phyloP scores from a whole-genome alignment of 1,284 basidiomycete genomes.

The Laetiporus sulphureus region DNA sequence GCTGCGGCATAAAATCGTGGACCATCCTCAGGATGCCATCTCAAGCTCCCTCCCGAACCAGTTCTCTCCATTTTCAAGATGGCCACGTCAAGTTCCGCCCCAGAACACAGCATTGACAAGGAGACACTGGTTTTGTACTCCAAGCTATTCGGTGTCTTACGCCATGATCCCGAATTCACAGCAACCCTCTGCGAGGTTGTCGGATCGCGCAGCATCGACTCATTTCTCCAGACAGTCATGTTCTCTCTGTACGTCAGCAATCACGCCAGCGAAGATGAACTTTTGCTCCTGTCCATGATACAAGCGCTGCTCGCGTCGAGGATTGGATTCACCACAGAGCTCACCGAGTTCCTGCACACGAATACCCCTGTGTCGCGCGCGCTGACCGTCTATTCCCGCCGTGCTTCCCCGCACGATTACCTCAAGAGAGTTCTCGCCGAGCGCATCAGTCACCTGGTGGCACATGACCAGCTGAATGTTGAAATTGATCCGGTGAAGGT shows the following conservation, averaged over 20 bases:
- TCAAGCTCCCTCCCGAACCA: no score
- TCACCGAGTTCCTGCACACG: conserved; percentile 92
- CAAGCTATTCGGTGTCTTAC: no score
- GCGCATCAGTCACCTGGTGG: conserved; percentile 95
- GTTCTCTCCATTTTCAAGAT: no score
- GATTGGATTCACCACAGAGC: conserved; percentile 97
- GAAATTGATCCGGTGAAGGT: conserved; percentile 99
- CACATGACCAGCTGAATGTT: conserved; percentile 96
- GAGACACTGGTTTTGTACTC: no score
- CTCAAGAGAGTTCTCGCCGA: conserved; percentile 95
- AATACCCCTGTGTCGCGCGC: conserved; percentile 99
- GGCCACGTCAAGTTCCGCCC: no score
- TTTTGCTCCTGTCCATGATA: conserved; percentile 98
- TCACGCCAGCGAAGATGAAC: conserved; percentile 98
- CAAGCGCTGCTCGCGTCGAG: conserved; percentile 96
- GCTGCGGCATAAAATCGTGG: no score
- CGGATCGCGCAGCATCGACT: conserved; percentile 99
- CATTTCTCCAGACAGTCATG: conserved; percentile 99
- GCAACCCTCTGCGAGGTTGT: conserved; percentile 93
- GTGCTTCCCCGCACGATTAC: conserved; percentile 96
- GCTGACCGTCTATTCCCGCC: conserved; percentile 99
- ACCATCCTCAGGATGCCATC: no score
- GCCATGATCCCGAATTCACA: conserved; percentile 95
- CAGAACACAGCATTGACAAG: no score
- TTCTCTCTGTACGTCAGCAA: conserved; percentile 99